Conservation (phyloP, 2,329 filamentous ascomycete species). For the Parastagonospora avenae region DNA sequence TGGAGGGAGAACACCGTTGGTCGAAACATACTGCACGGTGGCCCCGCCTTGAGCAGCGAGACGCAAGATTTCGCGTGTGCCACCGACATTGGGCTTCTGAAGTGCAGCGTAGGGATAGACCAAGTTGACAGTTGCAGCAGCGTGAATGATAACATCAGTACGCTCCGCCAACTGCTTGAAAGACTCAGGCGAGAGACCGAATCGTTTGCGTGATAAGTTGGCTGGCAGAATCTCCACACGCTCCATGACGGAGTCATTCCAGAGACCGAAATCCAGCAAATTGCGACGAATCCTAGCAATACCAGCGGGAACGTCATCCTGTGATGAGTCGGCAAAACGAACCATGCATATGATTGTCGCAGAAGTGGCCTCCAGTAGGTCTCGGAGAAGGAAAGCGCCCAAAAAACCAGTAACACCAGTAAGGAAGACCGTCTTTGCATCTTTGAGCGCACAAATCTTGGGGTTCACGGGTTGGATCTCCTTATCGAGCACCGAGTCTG, state of each 20-base stretch:
- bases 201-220: slow-evolving; percentile 70
- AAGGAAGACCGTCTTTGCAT: slow-evolving; percentile 71
- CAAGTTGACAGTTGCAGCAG: slow-evolving; percentile 73
- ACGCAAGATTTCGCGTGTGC: slow-evolving; percentile 76
- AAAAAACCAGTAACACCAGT: slow-evolving; percentile 79
- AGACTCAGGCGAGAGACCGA: slow-evolving; percentile 69
- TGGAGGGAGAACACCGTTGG: slow-evolving; percentile 77
- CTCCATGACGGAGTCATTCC: slow-evolving; percentile 77
- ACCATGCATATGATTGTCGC: slow-evolving; percentile 75
- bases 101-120: slow-evolving; percentile 82
- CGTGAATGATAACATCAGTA: slow-evolving; percentile 76
- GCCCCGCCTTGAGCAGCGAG: slow-evolving; percentile 70
- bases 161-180: slow-evolving; percentile 69
- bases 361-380: slow-evolving; percentile 69
- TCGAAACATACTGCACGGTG: slow-evolving; percentile 79
- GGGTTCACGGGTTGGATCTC: slow-evolving; percentile 66
- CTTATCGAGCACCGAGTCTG: slow-evolving; percentile 69
- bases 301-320: slow-evolving; percentile 68
- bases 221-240: slow-evolving; percentile 77
- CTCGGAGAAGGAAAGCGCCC: slow-evolving; percentile 74
- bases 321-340: slow-evolving; percentile 70
- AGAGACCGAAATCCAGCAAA: slow-evolving; percentile 76
- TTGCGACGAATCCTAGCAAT: slow-evolving; percentile 77
- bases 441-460: slow-evolving; percentile 63
- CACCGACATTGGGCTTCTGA: slow-evolving; percentile 75